Evolutionary conservation across 345 rosid species (phyloP).

Genomic region (Dovyalis caffra): DNA sequence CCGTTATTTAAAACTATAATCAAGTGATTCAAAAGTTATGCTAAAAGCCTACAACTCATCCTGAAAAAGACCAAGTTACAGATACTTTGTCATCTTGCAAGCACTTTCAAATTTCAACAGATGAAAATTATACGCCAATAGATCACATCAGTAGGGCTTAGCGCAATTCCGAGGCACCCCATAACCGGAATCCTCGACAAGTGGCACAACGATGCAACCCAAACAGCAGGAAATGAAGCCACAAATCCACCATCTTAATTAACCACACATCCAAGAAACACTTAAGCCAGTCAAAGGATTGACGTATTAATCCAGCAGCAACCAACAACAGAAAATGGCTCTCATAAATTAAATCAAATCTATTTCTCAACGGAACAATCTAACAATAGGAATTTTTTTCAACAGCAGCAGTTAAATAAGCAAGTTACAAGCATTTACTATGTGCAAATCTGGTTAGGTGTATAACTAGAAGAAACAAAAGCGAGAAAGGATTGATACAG

Average conservation of each 20-base stretch:
- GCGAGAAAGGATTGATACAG: neutral
- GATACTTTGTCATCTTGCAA: no score
- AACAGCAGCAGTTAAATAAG: neutral
- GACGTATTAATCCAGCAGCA: no score
- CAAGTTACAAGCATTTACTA: constrained; percentile 33
- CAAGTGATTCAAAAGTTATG: no score
- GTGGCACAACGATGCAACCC: neutral
- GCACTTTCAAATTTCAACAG: no score
- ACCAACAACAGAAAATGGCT: neutral
- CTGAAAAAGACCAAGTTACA: no score
- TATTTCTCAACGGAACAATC: constrained; percentile 15
- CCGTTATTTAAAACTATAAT: no score
- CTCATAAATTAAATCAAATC: constrained; percentile 2
- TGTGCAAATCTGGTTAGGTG: constrained; percentile 29
- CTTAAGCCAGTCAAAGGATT: no score
- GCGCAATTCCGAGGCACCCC: no score
- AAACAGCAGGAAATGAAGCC: neutral
- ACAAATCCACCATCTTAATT: neutral
- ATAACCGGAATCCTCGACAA: neutral
- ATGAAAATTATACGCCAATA: no score
- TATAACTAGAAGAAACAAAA: constrained; percentile 21
- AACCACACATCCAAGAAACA: no score
- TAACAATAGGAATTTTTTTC: neutral
- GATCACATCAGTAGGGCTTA: no score
- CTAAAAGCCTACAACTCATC: no score